Evolutionary conservation across 2,329 filamentous ascomycete species (phyloP), one percentile per base, ranked within the genome.

Genomic region (Pleurostoma richardsiae): DNA sequence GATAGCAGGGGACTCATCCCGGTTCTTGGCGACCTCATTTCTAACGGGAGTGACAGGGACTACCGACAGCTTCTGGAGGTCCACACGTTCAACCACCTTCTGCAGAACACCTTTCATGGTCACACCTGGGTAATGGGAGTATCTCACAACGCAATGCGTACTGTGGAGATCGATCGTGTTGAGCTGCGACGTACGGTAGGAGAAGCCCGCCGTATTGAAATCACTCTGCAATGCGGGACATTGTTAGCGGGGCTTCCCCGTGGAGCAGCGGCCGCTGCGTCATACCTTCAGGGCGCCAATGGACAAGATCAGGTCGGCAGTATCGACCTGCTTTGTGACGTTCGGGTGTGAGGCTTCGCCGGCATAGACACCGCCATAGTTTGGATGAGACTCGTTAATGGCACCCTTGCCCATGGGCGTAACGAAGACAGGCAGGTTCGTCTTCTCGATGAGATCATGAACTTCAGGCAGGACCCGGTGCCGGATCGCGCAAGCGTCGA

Each of bases 351-450:
- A 90, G 33, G 85, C 88, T 49, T 78, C 77, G n/a, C 90, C 90
- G 6, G 86, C 86, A 63, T 95, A 95, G 4, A 95, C 87, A 52
- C 90, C 90, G 27, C 87, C 87, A 55, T 86, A 95, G 58, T 80
- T 86, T n/a, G 77, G 71, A 41, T 86, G 76, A 2, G 78, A 79
- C 65, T 96, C 90, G 57, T 94, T 79, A 41, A 96, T 79, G 26
- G 87, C 86, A 19, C 89, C 81, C 69, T 95, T 95, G 41, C 90
- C 90, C 86, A 95, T 95, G 3, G 90, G 88, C 0, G 89, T 86
- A n/a, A 91, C 87, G 56, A 94, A 95, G 0, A 88, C 85, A 4
- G 90, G 90, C 6, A 95, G 71, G 4, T 80, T 74, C 1, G 88
- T 88, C 64, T 85, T 88, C 50, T 84, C 73, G 44, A 95, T 71